A percentile compares a stretch with the other conserved stretches of the same genome.
Conservation (phyloP, 176 grass and related monocot genomes). For the Bolboschoenus planiculmis region DNA sequence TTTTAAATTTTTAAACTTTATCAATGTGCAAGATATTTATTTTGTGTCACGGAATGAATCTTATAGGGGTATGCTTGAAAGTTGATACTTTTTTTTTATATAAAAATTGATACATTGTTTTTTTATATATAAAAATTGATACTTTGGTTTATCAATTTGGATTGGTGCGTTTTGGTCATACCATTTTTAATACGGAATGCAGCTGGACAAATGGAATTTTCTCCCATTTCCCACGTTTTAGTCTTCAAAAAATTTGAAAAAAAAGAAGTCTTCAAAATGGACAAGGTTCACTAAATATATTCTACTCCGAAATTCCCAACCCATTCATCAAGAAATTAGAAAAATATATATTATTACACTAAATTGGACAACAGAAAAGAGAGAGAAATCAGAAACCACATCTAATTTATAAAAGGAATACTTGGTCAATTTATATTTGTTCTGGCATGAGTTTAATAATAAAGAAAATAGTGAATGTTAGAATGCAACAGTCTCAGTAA, state of each 20-base stretch:
- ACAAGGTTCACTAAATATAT: conserved; percentile 5
- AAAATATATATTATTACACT: neutral
- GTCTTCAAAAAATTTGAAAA: neutral
- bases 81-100: neutral
- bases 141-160: neutral
- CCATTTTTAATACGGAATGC: neutral
- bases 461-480: neutral
- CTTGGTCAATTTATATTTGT: neutral
- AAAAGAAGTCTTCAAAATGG: neutral
- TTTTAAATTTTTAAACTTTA: neutral
- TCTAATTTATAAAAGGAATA: neutral
- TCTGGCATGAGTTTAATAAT: neutral
- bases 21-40: neutral
- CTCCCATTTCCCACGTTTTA: neutral
- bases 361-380: neutral
- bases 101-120: too few species aligned
- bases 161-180: neutral
- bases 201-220: neutral
- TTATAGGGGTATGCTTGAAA: neutral
- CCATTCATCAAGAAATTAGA: neutral
- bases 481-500: neutral
- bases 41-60: neutral
- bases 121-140: too few species aligned
- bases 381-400: neutral
- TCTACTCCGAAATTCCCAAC: neutral